Evolutionary conservation across 768 basidiomycete species (phyloP), one percentile per base, ranked within the genome.

Genomic region (Xerocomellus chrysenteron): DNA sequence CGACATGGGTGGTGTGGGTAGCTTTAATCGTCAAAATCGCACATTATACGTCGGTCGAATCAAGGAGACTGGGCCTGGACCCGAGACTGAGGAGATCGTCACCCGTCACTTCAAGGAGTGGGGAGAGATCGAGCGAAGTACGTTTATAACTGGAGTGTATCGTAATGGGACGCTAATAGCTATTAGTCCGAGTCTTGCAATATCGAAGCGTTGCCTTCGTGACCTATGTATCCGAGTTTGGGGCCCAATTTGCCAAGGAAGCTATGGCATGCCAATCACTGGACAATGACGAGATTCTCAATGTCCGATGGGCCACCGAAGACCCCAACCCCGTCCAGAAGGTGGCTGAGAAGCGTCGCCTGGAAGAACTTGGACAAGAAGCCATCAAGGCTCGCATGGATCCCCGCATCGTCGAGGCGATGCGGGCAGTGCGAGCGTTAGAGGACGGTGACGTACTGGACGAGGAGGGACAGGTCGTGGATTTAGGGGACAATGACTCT

Each of bases 1-100:
- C 70, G 97, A 99, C 70, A 98, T 99, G 97, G 97, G 97, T 64
- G 97, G 97, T 74, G 96, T 98, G 32, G 97, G 97, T 13, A 94
- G 91, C 57, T 98, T 98, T 76, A 90, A 89, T 65, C 76, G 95
- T 39, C 89, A 93, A 72, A 99, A 99, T 71, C 77, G 96, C 56
- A 98, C 97, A 39, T 70, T 99, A 16, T 99, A 99, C 69, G 83
- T 99, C 44, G 96, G 96, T 3, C 81, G 93, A 53, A 94, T 99
- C 62, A 90, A 91, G 69, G 95, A 97, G 77, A 92, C 89, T 0
- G 92, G 92, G 0, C 85, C 78, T 39, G 92, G 94, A 28, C 78
- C 80, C 17, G 96, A 98, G 74, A 95, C 93, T 12, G 93, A 98
- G 74, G 92, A 94, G 68, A 86, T 95, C 26, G 86, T 99, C 16